Conservation (phyloP, 345 rosid genomes). For the Noccaea caerulescens region DNA sequence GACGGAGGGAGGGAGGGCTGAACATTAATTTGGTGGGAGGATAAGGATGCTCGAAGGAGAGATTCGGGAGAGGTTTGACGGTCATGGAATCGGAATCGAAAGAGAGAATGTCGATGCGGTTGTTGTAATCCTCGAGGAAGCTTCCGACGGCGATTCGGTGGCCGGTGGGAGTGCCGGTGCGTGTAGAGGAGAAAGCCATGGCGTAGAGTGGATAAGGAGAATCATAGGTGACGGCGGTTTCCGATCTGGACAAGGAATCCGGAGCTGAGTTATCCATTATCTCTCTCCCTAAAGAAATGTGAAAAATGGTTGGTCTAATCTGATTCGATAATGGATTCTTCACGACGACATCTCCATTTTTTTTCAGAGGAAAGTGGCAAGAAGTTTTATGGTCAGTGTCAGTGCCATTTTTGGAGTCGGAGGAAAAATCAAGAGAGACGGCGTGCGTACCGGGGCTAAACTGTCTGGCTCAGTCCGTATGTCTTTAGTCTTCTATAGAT, state of each 20-base stretch:
- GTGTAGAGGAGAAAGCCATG: slow-evolving; percentile 73
- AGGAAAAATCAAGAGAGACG: slow-evolving; percentile 25
- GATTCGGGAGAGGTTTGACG: slow-evolving; percentile 54
- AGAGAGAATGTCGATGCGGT: slow-evolving; percentile 82
- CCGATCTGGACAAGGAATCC: slow-evolving; percentile 76
- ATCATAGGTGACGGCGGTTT: slow-evolving; percentile 77
- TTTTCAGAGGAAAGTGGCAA: slow-evolving; percentile 4
- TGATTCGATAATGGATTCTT: slow-evolving; percentile 15
- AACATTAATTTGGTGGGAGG: slow-evolving; percentile 89
- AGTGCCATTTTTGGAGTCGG: background rate
- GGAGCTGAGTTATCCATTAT: slow-evolving; percentile 80
- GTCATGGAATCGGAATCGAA: slow-evolving; percentile 76
- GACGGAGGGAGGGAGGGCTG: slow-evolving; percentile 55
- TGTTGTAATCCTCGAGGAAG: slow-evolving; percentile 81
- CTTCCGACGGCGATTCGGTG: slow-evolving; percentile 87
- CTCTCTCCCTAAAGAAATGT: background rate
- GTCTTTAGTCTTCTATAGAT: background rate
- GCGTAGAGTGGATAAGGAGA: slow-evolving; percentile 84
- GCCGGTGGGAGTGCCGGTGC: slow-evolving; percentile 28
- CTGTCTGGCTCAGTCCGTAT: background rate
- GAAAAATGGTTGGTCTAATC: background rate
- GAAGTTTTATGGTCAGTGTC: slow-evolving; percentile 17
- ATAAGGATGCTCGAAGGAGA: slow-evolving; percentile 75
- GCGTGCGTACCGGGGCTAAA: background rate
- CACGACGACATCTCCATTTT: slow-evolving; percentile 19